These are phyloP conservation scores for Zymoseptoria pseudotritici DNA, from an alignment of 2,329 filamentous ascomycete genomes.

Conservation along the genomic window DNA sequence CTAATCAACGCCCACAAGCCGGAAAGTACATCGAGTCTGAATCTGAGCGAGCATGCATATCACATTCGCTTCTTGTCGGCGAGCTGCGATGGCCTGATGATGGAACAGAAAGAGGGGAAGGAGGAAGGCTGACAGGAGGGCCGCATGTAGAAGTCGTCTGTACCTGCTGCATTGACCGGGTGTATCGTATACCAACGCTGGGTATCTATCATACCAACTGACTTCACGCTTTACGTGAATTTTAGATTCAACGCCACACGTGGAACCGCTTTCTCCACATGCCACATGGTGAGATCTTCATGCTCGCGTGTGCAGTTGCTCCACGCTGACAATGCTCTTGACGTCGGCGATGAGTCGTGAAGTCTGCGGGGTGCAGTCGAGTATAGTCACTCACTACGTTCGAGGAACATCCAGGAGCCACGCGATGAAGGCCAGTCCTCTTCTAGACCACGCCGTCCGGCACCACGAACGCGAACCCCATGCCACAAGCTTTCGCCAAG, in stretches of 20 bases:
- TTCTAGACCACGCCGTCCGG: neutral
- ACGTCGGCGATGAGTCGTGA: no score
- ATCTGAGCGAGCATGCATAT: neutral
- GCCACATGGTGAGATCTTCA: neutral
- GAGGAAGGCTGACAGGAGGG: no score
- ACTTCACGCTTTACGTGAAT: neutral
- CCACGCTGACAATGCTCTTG: no score
- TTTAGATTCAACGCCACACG: neutral
- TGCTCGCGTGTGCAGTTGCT: neutral
- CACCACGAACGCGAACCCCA: neutral
- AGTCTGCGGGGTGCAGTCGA: no score
- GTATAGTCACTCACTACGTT: no score
- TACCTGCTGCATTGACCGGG: no score
- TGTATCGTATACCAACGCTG: neutral
- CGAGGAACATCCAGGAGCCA: no score
- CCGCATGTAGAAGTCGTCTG: no score
- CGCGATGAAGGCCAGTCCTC: no score
- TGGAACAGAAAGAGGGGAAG: neutral
- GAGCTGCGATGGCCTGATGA: neutral
- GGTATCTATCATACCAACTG: neutral
- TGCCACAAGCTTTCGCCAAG: neutral
- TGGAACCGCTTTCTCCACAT: neutral
- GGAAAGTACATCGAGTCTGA: no score
- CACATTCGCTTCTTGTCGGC: neutral
- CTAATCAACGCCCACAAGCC: no score